A percentile compares a stretch with the other conserved stretches of the same genome.
Evolutionary conservation across 305 asterid species (phyloP).

Genomic region (Andrographis paniculata): DNA sequence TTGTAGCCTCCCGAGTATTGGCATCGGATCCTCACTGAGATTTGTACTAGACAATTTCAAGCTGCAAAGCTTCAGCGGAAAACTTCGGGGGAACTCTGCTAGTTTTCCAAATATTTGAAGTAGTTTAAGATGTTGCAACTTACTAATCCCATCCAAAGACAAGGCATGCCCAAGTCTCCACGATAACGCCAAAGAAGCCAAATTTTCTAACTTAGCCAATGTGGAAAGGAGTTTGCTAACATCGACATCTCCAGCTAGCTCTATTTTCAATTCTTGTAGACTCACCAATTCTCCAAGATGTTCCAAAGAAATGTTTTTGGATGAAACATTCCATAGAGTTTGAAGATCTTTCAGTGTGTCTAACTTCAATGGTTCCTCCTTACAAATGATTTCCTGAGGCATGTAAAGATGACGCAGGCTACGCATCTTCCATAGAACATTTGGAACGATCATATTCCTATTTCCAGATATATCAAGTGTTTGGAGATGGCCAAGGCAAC

Average conservation of each 20-base stretch:
- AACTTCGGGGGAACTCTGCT: not conserved
- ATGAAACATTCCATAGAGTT: constrained; percentile 9
- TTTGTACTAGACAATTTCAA: not conserved
- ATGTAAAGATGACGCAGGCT: not conserved
- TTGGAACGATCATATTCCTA: not conserved
- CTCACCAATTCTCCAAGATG: not conserved
- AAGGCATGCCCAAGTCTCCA: not conserved
- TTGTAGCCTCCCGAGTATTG: not conserved
- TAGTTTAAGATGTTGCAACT: not conserved
- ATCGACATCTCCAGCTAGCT: not conserved
- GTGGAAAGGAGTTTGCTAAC: not conserved
- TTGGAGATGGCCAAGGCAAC: not conserved
- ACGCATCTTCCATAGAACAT: not conserved
- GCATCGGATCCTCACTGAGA: not conserved
- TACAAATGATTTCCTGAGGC: not conserved
- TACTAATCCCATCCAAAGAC: not conserved
- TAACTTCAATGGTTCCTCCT: constrained; percentile 4
- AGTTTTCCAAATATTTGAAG: not conserved
- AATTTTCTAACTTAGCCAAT: constrained; percentile 5
- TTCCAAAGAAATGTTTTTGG: not conserved
- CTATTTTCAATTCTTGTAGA: constrained; percentile 5
- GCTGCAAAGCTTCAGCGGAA: not conserved
- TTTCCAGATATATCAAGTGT: not conserved
- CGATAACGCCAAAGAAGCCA: not conserved
- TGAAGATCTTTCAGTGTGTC: constrained; percentile 9